Evolutionary conservation across 2,329 filamentous ascomycete species (phyloP), one percentile per base, ranked within the genome.

Genomic region (Aspergillus sp.): DNA sequence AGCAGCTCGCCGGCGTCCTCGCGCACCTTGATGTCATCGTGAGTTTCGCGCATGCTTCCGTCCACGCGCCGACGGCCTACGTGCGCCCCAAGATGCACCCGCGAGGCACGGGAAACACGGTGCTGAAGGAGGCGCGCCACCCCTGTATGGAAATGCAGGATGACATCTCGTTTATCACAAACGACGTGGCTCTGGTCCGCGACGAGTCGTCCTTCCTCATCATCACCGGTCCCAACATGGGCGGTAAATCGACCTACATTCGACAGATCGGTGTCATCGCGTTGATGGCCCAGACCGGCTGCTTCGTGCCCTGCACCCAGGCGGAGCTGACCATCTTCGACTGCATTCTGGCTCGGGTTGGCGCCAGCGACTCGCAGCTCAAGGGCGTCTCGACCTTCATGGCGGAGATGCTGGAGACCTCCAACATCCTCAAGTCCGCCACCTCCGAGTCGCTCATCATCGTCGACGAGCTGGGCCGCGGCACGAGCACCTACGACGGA

Each of bases 121-220:
- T 96, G 22, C 84, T 99, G n/a, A 90, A 88, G 65, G 96, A 96
- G 78, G 92, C 95, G 2, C 90, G 96, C 11, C 95, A 99, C 72
- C 96, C 96, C 0, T 99, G 95, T 73, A 91, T 99, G 86, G 95
- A 99, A 75, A 93, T 97, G 86, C 95, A 99, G 77, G 96, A 99
- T 69, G 95, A 99, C 70, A 89, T 99, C 47, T 93, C 94, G 63
- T 99, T 99, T 80, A 99, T 99, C 77, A 97, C 94, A 58, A 99
- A 99, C 74, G 94, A 99, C 68, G 91, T 98, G 22, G 87, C 88
- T 55, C 86, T 99, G 42, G 83, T 86, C 5, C 88, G 92, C 9
- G 88, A 88, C 58, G 83, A 85, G 52, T 96, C 92, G 0, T 92
- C 94, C 3, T 98, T 99, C 77, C 83, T 97, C 45, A 94, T 97